These are phyloP conservation scores for Dendrobium huoshanense DNA, from an alignment of 106 monocot species.

Conservation along the genomic window DNA sequence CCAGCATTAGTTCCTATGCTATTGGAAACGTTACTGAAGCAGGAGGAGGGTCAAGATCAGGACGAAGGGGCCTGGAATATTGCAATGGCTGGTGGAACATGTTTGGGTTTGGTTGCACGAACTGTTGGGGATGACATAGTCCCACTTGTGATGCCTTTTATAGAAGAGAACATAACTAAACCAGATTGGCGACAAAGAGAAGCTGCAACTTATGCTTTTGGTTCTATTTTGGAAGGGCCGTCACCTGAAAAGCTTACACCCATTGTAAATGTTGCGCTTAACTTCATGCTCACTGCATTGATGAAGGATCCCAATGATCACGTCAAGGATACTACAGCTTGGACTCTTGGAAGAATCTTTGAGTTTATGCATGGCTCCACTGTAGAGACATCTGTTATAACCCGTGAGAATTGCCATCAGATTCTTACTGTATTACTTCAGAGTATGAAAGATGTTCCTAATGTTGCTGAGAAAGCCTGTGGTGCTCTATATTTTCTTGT, in stretches of 20 bases:
- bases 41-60: slow-evolving; percentile 96
- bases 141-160: slow-evolving; percentile 96
- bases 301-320: slow-evolving; percentile 86
- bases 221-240: slow-evolving; percentile 93
- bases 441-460: slow-evolving; percentile 98
- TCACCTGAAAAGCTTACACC: slow-evolving; percentile 71
- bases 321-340: slow-evolving; percentile 96
- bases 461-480: slow-evolving; percentile 96
- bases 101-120: slow-evolving; percentile 83
- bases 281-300: slow-evolving; percentile 76
- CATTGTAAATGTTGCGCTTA: slow-evolving; percentile 80
- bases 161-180: slow-evolving; percentile 71
- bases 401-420: slow-evolving; percentile 68
- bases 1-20: slow-evolving; percentile 83
- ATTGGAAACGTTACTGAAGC: slow-evolving; percentile 86
- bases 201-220: slow-evolving; percentile 96
- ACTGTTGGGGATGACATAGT: slow-evolving; percentile 95
- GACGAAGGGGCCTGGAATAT: slow-evolving; percentile 97
- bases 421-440: slow-evolving; percentile 87
- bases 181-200: slow-evolving; percentile 84
- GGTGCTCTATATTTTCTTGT: slow-evolving; percentile 96
- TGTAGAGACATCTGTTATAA: slow-evolving; percentile 54
- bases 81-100: slow-evolving; percentile 98
- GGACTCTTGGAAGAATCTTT: slow-evolving; percentile 94
- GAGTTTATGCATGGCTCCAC: slow-evolving; percentile 87